Evolutionary conservation across 169 alveolate genomes (phyloP).

Genomic region (Eimeria mitis): DNA sequence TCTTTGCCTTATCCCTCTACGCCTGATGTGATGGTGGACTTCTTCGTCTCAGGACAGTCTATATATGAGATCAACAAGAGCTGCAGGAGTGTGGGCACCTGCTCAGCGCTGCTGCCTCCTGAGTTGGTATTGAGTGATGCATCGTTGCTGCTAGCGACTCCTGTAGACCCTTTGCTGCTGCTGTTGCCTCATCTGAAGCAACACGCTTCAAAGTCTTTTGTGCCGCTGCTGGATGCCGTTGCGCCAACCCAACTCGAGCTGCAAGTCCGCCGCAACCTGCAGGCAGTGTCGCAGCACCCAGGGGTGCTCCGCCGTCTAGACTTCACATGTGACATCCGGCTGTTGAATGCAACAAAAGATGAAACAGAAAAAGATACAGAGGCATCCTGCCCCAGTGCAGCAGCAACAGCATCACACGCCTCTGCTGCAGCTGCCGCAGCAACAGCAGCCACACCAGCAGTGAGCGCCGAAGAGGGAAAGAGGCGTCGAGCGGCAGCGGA

Average conservation of each 20-base stretch:
- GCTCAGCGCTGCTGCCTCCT: conserved; percentile 66
- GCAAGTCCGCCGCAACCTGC: conserved; percentile 43
- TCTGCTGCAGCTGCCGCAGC: not conserved
- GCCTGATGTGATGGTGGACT: conserved; percentile 27
- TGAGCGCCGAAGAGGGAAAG: not conserved
- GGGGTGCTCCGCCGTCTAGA: conserved; percentile 39
- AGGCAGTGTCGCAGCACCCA: conserved; percentile 49
- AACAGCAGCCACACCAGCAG: not conserved
- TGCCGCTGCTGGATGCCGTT: conserved; percentile 39
- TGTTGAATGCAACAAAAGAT: not conserved
- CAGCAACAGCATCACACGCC: not conserved
- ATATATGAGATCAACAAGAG: conserved; percentile 41
- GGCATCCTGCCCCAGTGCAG: no score
- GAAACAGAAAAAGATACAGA: not conserved
- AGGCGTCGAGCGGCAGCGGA: not conserved
- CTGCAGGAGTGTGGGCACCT: conserved; percentile 60
- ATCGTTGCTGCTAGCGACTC: conserved; percentile 50
- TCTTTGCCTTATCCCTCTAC: conserved; percentile 18
- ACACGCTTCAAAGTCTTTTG: conserved; percentile 27
- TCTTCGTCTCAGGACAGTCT: conserved; percentile 13
- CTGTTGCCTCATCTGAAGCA: conserved; percentile 50
- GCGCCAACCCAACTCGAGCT: conserved; percentile 7
- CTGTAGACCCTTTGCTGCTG: conserved; percentile 51
- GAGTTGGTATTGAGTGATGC: conserved; percentile 42
- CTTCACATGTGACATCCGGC: conserved; percentile 22